Evolutionary conservation across 2,329 filamentous ascomycete species (phyloP).

Genomic region (Dothideomycetes sp.): DNA sequence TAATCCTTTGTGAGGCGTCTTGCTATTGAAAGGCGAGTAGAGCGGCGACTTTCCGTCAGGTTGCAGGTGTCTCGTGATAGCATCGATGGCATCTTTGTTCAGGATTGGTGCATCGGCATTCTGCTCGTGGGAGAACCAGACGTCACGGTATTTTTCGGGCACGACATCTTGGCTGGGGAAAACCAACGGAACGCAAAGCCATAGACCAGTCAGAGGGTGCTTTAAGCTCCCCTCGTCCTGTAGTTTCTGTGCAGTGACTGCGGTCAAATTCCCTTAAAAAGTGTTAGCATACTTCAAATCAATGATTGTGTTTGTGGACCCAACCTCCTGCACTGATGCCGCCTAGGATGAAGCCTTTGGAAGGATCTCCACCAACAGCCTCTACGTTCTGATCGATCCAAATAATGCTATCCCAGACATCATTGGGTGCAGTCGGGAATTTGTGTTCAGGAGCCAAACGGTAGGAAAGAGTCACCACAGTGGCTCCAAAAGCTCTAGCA

Average conservation of each 20-base stretch:
- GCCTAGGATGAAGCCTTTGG: slow-evolving; percentile 41
- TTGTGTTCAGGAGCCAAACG: slow-evolving; percentile 39
- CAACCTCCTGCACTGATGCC: slow-evolving; percentile 39
- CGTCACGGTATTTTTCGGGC: slow-evolving; percentile 32
- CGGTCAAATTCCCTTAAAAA: slow-evolving; percentile 26
- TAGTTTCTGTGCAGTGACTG: slow-evolving; percentile 32
- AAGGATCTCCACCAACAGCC: slow-evolving; percentile 32
- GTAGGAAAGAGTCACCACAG: slow-evolving; percentile 36
- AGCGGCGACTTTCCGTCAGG: slow-evolving; percentile 16
- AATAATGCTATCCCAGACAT: slow-evolving; percentile 38
- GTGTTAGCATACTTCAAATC: no score
- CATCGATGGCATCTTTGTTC: slow-evolving; percentile 20
- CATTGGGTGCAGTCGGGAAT: slow-evolving; percentile 37
- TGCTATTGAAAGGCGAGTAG: slow-evolving; percentile 27
- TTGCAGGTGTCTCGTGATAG: slow-evolving; percentile 17
- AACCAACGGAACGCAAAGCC: slow-evolving; percentile 35
- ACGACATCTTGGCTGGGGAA: slow-evolving; percentile 25
- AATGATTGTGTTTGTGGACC: background rate
- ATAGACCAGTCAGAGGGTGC: slow-evolving; percentile 39
- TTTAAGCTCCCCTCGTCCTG: slow-evolving; percentile 32
- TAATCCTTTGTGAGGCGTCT: slow-evolving; percentile 26
- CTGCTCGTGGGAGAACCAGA: slow-evolving; percentile 35
- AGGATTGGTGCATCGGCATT: slow-evolving; percentile 32
- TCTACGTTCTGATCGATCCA: slow-evolving; percentile 37
- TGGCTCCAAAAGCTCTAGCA: slow-evolving; percentile 27